A percentile compares a stretch with the other conserved stretches of the same genome.
Evolutionary conservation across 2,329 filamentous ascomycete species (phyloP).

Genomic region (Fusarium sp.): DNA sequence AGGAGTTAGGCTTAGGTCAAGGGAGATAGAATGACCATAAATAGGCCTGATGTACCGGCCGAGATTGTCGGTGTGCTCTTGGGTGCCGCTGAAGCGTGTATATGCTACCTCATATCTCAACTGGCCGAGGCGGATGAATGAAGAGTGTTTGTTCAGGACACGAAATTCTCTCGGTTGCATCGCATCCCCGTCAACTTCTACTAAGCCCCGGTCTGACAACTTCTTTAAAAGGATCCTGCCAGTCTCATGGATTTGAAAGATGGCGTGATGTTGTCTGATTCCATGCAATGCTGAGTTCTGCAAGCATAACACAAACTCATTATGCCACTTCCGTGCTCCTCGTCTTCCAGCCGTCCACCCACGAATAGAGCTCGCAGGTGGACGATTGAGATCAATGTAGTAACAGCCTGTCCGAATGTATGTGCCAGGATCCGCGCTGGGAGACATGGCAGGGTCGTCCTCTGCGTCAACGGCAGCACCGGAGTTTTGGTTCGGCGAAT

Average conservation of each 20-base stretch:
- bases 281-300: not conserved
- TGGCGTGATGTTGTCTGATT: not conserved
- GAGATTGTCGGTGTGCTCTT: not conserved
- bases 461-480: not conserved
- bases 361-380: not conserved
- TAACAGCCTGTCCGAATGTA: not conserved
- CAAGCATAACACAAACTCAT: not conserved
- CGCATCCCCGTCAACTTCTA: not conserved
- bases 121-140: not conserved
- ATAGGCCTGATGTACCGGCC: not conserved
- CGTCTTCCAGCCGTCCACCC: not conserved
- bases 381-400: not conserved
- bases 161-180: not conserved
- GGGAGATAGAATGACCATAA: not conserved
- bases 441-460: not conserved
- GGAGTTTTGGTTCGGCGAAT: not conserved
- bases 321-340: not conserved
- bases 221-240: not conserved
- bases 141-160: not conserved
- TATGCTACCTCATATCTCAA: not conserved
- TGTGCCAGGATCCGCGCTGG: not conserved
- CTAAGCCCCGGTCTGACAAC: not conserved
- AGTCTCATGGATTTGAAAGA: not conserved
- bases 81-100: not conserved
- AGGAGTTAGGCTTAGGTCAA: not conserved